A percentile compares a stretch with the other conserved stretches of the same genome.
Evolutionary conservation across 1,284 basidiomycete genomes (phyloP).

Genomic region (Boletellus deceptivus): DNA sequence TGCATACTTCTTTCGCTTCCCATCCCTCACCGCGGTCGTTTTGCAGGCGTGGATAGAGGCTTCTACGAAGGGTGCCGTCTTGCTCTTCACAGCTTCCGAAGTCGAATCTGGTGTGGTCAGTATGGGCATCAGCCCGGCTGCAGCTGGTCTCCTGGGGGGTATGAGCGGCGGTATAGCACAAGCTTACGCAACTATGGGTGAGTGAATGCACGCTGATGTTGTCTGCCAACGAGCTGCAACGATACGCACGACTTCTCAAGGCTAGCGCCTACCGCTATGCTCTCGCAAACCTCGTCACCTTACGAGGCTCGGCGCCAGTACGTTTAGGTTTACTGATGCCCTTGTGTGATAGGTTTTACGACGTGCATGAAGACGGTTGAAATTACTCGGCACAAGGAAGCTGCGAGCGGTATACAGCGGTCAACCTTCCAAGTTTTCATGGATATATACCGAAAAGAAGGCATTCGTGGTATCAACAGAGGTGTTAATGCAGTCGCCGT

Average conservation of each 20-base stretch:
- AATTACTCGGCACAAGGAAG: constrained; percentile 96
- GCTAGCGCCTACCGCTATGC: constrained; percentile 20
- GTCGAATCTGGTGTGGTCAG: constrained; percentile 73
- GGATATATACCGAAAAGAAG: constrained; percentile 93
- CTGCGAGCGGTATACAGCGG: constrained; percentile 84
- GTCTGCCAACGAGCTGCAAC: constrained; percentile 7
- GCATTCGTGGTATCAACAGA: constrained; percentile 97
- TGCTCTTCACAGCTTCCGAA: constrained; percentile 95
- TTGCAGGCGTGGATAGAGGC: constrained; percentile 97
- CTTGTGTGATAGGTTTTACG: constrained; percentile 75
- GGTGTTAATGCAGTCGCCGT: constrained; percentile 99
- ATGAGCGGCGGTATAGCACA: constrained; percentile 98
- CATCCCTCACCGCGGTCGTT: constrained; percentile 9
- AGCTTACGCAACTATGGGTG: constrained; percentile 99
- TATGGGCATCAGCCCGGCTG: constrained; percentile 77
- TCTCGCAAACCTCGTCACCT: constrained; percentile 16
- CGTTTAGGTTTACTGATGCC: constrained; percentile 9
- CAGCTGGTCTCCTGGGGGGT: constrained; percentile 89
- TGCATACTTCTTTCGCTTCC: background rate
- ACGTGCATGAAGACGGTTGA: constrained; percentile 99
- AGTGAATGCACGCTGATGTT: constrained; percentile 32
- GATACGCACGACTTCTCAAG: constrained; percentile 15
- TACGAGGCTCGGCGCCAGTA: constrained; percentile 6
- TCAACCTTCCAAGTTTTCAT: constrained; percentile 94
- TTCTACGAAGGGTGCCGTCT: constrained; percentile 95